Evolutionary conservation across 1,139 yeast genomes (phyloP), one percentile per base, ranked within the genome.

Genomic region (Suhomyces anneliseae): DNA sequence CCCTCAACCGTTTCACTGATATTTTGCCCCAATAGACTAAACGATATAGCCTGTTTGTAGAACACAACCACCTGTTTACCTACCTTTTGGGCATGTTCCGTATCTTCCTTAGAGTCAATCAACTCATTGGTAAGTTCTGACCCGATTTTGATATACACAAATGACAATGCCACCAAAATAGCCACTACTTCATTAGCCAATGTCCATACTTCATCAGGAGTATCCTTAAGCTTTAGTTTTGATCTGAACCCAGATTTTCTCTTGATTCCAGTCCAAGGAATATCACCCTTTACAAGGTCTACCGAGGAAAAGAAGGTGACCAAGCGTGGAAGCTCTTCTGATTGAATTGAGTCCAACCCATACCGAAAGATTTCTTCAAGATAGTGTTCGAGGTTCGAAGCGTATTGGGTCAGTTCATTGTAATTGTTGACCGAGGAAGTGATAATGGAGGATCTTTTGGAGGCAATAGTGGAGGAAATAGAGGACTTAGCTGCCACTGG

Each of bases 1-100:
- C 26, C 15, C 31, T 26, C n/a, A 9, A 54, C 12, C 9, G 27
- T 19, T 15, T 38, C 54, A 34, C 11, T 48, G 44, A 6, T 45
- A 34, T 3, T 3, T 7, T 31, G 27, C 12, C 69, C 76, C 48
- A 66, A 71, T 24, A 52, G 45, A 8, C 61, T 46, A 39, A 58
- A 62, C 4, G 74, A 66, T 6, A 69, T 55, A 2, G 74, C 60
- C 36, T 58, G 63, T 44, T 69, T 72, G 53, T 69, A 72, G 49
- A 65, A 62, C 12, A 54, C 58, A 6, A 61, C 59, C 8, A 70
- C 75, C 49, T 62, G 70, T 45, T 68, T 70, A 79, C 79, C 74
- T 48, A 65, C 68, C 38, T 64, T 68, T 36, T 58, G 58, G 27
- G 47, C 39, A 8, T 60, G 62, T 6, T 41, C 46, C 43, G 29